Conservation (phyloP, 148 eudicot species). For the Dysphania ambrosioides region DNA sequence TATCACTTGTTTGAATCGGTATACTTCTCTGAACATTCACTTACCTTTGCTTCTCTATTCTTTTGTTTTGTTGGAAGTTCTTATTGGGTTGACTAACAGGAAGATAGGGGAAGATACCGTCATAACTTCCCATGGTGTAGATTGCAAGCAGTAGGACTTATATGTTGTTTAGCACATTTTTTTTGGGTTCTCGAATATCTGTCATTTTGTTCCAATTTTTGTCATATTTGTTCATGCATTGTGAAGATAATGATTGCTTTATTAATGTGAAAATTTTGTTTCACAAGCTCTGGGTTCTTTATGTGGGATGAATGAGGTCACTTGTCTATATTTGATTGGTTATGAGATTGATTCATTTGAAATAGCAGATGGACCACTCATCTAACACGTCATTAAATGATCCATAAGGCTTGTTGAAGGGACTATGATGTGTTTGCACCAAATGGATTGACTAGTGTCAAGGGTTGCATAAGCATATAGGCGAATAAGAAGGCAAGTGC, state of each 20-base stretch:
- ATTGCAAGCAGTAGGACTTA: neutral
- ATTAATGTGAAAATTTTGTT: neutral
- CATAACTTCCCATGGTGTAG: neutral
- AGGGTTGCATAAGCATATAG: too few species aligned
- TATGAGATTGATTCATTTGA: neutral
- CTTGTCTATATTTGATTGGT: neutral
- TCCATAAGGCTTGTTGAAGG: neutral
- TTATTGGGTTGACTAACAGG: neutral
- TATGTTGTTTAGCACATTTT: neutral
- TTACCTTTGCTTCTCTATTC: neutral
- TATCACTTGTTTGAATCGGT: constrained; percentile 71
- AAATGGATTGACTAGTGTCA: neutral
- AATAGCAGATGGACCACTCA: neutral
- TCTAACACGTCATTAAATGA: neutral
- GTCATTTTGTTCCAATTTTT: neutral
- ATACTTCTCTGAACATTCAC: constrained; percentile 17
- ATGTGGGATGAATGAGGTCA: neutral
- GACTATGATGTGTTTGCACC: neutral
- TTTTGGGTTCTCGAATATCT: neutral
- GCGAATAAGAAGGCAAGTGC: neutral
- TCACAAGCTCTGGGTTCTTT: neutral
- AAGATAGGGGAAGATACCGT: neutral
- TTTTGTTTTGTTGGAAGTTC: neutral
- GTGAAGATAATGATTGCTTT: neutral
- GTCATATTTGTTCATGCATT: neutral